Base-by-base conservation (phyloP, 2,329 filamentous ascomycete species). In the Cercospora sp. region DNA sequence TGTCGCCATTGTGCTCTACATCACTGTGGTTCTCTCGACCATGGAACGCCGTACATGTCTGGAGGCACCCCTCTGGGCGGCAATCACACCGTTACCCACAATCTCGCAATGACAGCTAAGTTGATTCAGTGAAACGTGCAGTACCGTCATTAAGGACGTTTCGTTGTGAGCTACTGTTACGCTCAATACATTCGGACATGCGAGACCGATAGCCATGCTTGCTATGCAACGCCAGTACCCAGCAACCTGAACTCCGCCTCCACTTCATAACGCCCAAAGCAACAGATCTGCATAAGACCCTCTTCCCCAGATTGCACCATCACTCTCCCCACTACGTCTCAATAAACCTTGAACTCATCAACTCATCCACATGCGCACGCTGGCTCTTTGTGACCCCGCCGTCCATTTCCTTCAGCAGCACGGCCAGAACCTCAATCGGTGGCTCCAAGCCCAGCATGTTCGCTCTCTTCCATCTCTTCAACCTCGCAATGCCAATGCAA, bases 391-490 rank as follows among this genome's bases (percentile, higher is more conserved):
- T 74, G 36, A 85, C 85, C 0, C 84, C 84, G 63, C 79, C 86
- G 5, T 86, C 81, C 75, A 90, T 88, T 76, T 93, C 90, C 76
- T 89, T 90, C 64, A 97, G 75, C 58, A 98, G 81, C 16, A 98
- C 91, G 0, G 93, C 92, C 5, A 98, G 85, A 3, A 97, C 93
- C 79, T 98, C 94, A 28, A 97, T 86, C 0, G 95, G 94, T 1
- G 95, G 95, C 33, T 90, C 86, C n/a, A 99, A 84, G 3, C 90
- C 90, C n/a, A 99, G 83, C 65, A 84, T 85, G 64, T 97, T 86
- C 4, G 95, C 95, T 57, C 95, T 88, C 77, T 91, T 88, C 95
- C 95, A 99, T 36, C 95, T 90, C 82, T 91, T 92, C 73, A 91
- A 82, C 59, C 95, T 89, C 42, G 89, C 82, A 63, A 94, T 92